A percentile compares a stretch with the other conserved stretches of the same genome.
phyloP scores from a whole-genome alignment of 2,329 filamentous ascomycete species.

The Aspergillus chevalieri region DNA sequence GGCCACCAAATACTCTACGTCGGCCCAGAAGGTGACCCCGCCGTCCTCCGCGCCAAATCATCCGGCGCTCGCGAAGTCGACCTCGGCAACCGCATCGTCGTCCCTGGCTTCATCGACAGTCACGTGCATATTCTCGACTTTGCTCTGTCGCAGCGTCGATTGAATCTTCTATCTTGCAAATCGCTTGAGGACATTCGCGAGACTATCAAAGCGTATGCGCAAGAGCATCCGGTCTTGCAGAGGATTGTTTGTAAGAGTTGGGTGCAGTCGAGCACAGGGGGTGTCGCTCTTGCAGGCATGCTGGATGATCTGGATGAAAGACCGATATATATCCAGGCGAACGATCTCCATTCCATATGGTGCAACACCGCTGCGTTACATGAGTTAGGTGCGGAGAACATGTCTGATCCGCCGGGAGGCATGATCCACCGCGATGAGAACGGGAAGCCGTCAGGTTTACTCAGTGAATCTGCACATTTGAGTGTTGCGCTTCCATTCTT shows the following conservation, averaged over 20 bases:
- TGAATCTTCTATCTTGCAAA: constrained; percentile 38
- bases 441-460: constrained; percentile 40
- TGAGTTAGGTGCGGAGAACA: constrained; percentile 39
- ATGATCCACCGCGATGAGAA: constrained; percentile 41
- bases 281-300: constrained; percentile 40
- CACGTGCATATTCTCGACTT: constrained; percentile 48
- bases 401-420: constrained; percentile 41
- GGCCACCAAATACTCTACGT: constrained; percentile 39
- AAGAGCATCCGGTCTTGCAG: constrained; percentile 32
- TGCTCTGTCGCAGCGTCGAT: constrained; percentile 43
- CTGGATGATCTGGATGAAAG: constrained; percentile 44
- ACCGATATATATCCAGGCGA: constrained; percentile 46
- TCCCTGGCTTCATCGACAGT: constrained; percentile 46
- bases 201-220: constrained; percentile 38
- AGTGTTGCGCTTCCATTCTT: constrained; percentile 44
- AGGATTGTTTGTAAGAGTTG: constrained; percentile 44
- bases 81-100: constrained; percentile 32
- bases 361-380: constrained; percentile 43
- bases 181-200: constrained; percentile 40
- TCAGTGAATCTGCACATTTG: constrained; percentile 44
- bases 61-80: constrained; percentile 23
- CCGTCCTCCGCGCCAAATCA: constrained; percentile 13
- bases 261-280: constrained; percentile 43
- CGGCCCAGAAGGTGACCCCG: constrained; percentile 26
- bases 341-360: constrained; percentile 49